Percentiles rank a stretch among this genome's conserved stretches.
These are phyloP conservation scores for Ostreobium quekettii DNA, from an alignment of 139 green algal species.

Conservation along the genomic window DNA sequence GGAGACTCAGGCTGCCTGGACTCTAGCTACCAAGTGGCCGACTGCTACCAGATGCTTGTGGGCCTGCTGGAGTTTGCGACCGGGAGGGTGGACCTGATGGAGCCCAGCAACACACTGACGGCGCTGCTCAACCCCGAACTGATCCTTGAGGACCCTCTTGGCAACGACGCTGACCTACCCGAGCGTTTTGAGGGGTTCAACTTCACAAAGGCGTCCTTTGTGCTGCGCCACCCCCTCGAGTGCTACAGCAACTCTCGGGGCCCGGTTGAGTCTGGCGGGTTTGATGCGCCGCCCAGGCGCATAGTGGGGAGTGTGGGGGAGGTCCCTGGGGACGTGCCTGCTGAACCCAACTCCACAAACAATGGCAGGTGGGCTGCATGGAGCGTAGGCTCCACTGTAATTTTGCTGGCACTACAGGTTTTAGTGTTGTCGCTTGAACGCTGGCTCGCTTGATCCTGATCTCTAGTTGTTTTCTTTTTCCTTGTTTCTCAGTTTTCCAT, in stretches of 20 bases:
- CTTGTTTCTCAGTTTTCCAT: too few relatives aligned
- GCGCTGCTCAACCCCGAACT: constrained; percentile 16
- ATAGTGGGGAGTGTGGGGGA: too few relatives aligned
- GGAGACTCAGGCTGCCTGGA: constrained; percentile 93
- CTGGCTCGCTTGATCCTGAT: too few relatives aligned
- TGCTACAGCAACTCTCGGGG: constrained; percentile 44
- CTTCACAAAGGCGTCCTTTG: constrained; percentile 44
- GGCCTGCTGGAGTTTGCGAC: constrained; percentile 29
- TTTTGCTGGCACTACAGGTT: too few relatives aligned
- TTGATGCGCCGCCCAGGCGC: too few relatives aligned
- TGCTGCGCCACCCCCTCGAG: constrained; percentile 37
- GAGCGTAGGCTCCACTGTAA: too few relatives aligned
- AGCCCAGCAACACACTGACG: constrained; percentile 17
- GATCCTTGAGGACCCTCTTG: constrained; percentile 15
- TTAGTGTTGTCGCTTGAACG: too few relatives aligned
- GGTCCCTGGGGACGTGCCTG: too few relatives aligned
- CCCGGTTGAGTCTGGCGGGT: too few relatives aligned
- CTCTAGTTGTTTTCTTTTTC: too few relatives aligned
- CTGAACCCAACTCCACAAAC: too few relatives aligned
- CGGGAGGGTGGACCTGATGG: background rate
- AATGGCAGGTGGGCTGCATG: too few relatives aligned
- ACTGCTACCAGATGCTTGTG: constrained; percentile 56
- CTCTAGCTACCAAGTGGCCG: constrained; percentile 50
- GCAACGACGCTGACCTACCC: constrained; percentile 19
- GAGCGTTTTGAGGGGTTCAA: constrained; percentile 42